Percentiles rank a stretch among this genome's conserved stretches.
phyloP scores from a whole-genome alignment of 1,139 yeast species.

The Candida albicans region DNA sequence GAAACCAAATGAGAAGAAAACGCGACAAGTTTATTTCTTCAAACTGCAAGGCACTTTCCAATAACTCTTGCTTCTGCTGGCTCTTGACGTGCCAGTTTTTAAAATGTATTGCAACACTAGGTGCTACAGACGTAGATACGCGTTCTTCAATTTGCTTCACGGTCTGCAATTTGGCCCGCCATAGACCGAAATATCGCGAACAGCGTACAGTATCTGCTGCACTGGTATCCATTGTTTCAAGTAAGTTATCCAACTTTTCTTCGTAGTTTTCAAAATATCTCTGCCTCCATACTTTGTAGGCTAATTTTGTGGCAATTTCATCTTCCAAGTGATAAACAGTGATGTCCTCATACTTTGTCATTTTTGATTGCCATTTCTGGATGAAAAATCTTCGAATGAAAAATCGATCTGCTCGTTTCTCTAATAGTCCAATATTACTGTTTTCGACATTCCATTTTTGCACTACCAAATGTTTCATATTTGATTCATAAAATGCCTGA shows the following conservation, averaged over 20 bases:
- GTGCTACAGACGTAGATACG: background rate
- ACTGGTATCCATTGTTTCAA: constrained; percentile 1
- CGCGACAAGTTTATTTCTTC: constrained; percentile 18
- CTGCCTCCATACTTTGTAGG: constrained; percentile 7
- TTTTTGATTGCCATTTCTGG: constrained; percentile 10
- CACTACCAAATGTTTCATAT: background rate
- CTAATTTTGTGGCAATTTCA: constrained; percentile 1
- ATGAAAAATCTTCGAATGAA: constrained; percentile 10
- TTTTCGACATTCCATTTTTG: constrained; percentile 2
- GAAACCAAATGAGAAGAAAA: constrained; percentile 13
- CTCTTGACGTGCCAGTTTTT: background rate
- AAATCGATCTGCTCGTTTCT: background rate
- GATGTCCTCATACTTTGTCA: background rate
- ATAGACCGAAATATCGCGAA: constrained; percentile 1
- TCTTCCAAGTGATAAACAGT: constrained; percentile 1
- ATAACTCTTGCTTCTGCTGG: constrained; percentile 7
- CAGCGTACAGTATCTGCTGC: background rate
- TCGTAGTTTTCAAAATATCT: constrained; percentile 3
- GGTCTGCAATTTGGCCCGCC: constrained; percentile 1
- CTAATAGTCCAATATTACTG: background rate
- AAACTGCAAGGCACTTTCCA: constrained; percentile 20
- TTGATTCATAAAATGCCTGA: background rate
- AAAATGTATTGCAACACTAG: background rate
- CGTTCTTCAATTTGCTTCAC: constrained; percentile 1
- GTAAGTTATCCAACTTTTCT: background rate